phyloP scores from a whole-genome alignment of 176 grass and related monocot genomes.

The Avena insularis region DNA sequence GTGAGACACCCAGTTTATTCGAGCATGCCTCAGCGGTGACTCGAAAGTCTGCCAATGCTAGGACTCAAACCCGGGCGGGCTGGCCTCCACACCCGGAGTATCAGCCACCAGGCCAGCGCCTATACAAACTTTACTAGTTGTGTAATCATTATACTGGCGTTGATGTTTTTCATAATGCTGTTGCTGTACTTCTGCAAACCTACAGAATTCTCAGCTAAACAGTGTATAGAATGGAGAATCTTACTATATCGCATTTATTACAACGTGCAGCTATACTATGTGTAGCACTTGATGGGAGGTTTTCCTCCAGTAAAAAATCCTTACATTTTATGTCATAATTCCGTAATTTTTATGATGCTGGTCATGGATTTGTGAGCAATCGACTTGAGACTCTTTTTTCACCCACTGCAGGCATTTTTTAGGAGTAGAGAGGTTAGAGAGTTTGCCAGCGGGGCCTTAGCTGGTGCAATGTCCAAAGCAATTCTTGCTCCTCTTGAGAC shows the following conservation, averaged over 20 bases:
- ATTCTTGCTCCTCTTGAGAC: slow-evolving; percentile 74
- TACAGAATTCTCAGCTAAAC: not conserved
- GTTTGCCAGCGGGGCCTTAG: slow-evolving; percentile 83
- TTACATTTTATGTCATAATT: slow-evolving; percentile 9
- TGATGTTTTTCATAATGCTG: not conserved
- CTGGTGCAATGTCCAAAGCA: slow-evolving; percentile 93
- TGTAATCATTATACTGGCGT: not conserved
- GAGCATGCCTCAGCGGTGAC: no score
- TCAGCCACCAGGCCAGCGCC: no score
- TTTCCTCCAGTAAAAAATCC: not conserved
- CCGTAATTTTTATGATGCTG: not conserved
- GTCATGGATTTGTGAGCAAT: slow-evolving; percentile 25
- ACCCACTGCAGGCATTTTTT: slow-evolving; percentile 55
- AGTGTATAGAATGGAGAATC: slow-evolving; percentile 9
- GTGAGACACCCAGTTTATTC: no score
- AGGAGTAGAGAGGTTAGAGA: slow-evolving; percentile 67
- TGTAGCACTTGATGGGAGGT: not conserved
- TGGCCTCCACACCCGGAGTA: no score
- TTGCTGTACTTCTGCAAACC: not conserved
- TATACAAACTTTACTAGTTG: not conserved
- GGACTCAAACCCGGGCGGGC: no score
- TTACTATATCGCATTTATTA: not conserved
- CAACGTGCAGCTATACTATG: not conserved
- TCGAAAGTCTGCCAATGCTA: no score
- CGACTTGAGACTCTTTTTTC: slow-evolving; percentile 11